Evolutionary conservation across 345 rosid species (phyloP).

Genomic region (Trapa bicornis): DNA sequence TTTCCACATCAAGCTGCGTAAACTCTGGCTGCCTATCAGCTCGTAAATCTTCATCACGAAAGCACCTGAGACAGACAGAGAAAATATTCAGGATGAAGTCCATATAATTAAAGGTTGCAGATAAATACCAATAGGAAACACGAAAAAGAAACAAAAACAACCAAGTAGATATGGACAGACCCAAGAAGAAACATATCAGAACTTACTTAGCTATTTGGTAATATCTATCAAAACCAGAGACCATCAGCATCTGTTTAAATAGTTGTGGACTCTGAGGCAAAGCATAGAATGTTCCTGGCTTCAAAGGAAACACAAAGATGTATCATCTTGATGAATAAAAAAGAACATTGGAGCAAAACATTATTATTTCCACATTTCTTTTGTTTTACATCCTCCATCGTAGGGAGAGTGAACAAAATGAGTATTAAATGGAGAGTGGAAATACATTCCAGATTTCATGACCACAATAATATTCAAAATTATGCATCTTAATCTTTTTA

Average conservation of each 20-base stretch:
- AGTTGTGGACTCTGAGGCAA: conserved; percentile 97
- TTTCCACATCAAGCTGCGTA: conserved; percentile 95
- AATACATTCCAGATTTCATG: neutral
- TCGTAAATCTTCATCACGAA: conserved; percentile 96
- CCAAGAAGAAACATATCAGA: conserved; percentile 1
- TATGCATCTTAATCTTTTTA: neutral
- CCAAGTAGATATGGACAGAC: conserved; percentile 7
- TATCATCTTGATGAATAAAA: conserved; percentile 24
- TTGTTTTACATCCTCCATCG: too few species aligned
- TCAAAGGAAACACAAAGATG: conserved; percentile 37
- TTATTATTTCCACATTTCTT: too few species aligned
- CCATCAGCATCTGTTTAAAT: conserved; percentile 96
- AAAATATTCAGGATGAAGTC: neutral
- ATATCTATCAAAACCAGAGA: conserved; percentile 90
- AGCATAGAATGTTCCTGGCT: conserved; percentile 98
- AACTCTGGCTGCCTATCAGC: conserved; percentile 99
- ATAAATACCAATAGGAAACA: neutral
- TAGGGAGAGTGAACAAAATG: too few species aligned
- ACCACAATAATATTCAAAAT: neutral
- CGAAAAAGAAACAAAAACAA: neutral
- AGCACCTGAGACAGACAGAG: conserved; percentile 37
- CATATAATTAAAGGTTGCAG: neutral
- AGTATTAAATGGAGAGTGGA: neutral
- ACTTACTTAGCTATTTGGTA: conserved; percentile 87
- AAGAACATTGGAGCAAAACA: neutral